Conservation (phyloP, 768 basidiomycete genomes). For the Phylloporus sp. region DNA sequence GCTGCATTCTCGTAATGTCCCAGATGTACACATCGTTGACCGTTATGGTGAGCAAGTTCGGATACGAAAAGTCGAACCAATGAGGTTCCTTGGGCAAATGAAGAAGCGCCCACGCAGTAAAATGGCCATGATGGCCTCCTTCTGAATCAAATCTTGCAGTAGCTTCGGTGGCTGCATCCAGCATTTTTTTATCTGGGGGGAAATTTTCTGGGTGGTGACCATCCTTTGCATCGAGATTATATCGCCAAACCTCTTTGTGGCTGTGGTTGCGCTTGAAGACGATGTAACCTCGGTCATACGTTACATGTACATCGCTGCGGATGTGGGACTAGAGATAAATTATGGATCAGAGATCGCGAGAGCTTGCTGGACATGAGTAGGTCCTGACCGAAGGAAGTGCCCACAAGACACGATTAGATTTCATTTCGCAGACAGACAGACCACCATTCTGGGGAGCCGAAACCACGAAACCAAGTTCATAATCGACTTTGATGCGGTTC, state of each 20-base stretch:
- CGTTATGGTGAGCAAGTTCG: no score
- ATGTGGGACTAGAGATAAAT: conserved; percentile 7
- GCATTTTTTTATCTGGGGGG: no score
- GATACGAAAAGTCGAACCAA: no score
- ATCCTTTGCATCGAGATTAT: conserved; percentile 31
- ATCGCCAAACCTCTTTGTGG: conserved; percentile 71
- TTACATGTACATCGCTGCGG: conserved; percentile 52
- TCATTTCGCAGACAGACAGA: conserved; percentile 61
- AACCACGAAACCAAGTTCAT: conserved; percentile 54
- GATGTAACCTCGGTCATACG: conserved; percentile 69
- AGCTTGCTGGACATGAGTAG: not conserved
- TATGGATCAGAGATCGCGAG: not conserved
- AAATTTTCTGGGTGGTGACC: no score
- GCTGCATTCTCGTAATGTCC: no score
- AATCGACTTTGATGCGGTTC: conserved; percentile 77
- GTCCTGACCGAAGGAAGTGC: conserved; percentile 44
- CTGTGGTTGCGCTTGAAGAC: conserved; percentile 60
- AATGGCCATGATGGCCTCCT: no score
- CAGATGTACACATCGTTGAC: no score
- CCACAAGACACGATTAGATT: conserved; percentile 89
- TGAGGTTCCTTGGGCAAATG: no score
- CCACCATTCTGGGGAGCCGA: conserved; percentile 55
- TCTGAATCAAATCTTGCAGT: no score
- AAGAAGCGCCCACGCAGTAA: no score
- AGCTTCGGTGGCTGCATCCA: conserved; percentile 20